Base-by-base conservation (phyloP, 768 basidiomycete species). In the Artomyces pyxidatus region DNA sequence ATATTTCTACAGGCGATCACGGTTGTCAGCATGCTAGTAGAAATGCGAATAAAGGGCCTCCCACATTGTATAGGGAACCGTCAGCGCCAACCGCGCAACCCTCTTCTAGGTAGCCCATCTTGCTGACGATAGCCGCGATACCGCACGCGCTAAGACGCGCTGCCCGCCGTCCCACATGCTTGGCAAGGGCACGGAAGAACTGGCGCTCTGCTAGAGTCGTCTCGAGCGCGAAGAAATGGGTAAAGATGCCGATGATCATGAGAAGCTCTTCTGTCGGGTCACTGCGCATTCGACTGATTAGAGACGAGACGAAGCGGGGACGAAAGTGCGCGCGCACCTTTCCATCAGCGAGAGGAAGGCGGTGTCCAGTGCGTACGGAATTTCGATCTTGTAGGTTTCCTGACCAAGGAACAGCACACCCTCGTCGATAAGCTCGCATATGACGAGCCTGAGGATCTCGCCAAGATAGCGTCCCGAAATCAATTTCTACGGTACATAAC, bases 281-380 rank as follows among this genome's bases (percentile, higher is more conserved):
- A 59, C 90, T 92, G 61, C 49, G 37, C 40, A 22, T 43, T 40
- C 17, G 12, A 27, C 16, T 4, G 19, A 19, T 43, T 1, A 11
- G 39, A 17, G 14, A 3, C 11, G 14, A 11, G 39, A 45, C 9
- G 4, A 17, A 16, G 12, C 37, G 17, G n/a, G 35, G 43, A 16
- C 3, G 26, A 19, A 27, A 39, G 12, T 37, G 7, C 7, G 10
- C n/a, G 51, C 69, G 46, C 53, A 87, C 91, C 83, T 88, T 70
- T 98, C 95, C 85, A 99, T 96, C 38, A 98, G 74, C 37, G 91
- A 94, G 53, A 99, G 71, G 74, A 97, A 97, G 1, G 95, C 94
- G 2, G 96, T 99, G 65, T 99, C 95, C 59, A 99, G 83, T 25
- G 78, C 83, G 64, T 93, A 93, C 17, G 92, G 80, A 56, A 78